Evolutionary conservation across 2,329 filamentous ascomycete genomes (phyloP).

Genomic region (Microascus cirrosus): DNA sequence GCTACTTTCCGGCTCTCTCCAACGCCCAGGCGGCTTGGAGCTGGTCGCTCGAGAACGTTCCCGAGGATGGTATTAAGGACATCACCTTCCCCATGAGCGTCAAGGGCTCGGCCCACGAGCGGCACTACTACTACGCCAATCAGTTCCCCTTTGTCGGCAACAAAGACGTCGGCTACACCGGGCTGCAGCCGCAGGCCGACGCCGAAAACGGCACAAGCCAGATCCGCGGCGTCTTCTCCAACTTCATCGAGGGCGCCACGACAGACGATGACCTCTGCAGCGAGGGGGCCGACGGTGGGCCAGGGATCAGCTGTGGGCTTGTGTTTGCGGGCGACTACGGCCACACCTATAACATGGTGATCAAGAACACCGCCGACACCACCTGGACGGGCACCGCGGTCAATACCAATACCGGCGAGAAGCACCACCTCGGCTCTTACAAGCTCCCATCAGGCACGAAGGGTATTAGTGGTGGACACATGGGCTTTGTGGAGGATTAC

Average conservation of each 20-base stretch:
- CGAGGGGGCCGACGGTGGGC: constrained; percentile 14
- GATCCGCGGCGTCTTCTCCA: constrained; percentile 12
- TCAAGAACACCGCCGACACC: constrained; percentile 8
- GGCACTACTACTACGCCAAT: constrained; percentile 13
- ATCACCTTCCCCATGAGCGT: constrained; percentile 13
- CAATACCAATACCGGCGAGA: constrained; percentile 7
- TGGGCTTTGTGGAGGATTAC: not conserved
- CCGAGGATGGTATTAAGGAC: constrained; percentile 8
- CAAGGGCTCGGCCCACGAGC: constrained; percentile 7
- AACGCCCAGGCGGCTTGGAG: not conserved
- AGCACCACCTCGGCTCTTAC: constrained; percentile 10
- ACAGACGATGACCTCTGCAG: constrained; percentile 11
- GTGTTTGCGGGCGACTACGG: constrained; percentile 8
- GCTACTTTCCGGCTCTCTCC: not conserved
- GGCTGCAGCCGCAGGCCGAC: constrained; percentile 11
- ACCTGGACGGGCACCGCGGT: constrained; percentile 13
- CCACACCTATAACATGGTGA: constrained; percentile 10
- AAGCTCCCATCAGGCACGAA: not conserved
- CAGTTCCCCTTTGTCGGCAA: constrained; percentile 9
- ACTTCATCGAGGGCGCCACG: constrained; percentile 10
- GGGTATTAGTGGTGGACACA: not conserved
- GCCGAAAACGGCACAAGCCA: constrained; percentile 4
- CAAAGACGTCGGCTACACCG: constrained; percentile 9
- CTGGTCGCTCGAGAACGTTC: not conserved
- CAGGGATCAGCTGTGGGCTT: constrained; percentile 12